Percentiles rank a stretch among this genome's conserved stretches.
Evolutionary conservation across 495 filamentous ascomycete species (phyloP).

Genomic region (Penicillium macrosclerotiorum): DNA sequence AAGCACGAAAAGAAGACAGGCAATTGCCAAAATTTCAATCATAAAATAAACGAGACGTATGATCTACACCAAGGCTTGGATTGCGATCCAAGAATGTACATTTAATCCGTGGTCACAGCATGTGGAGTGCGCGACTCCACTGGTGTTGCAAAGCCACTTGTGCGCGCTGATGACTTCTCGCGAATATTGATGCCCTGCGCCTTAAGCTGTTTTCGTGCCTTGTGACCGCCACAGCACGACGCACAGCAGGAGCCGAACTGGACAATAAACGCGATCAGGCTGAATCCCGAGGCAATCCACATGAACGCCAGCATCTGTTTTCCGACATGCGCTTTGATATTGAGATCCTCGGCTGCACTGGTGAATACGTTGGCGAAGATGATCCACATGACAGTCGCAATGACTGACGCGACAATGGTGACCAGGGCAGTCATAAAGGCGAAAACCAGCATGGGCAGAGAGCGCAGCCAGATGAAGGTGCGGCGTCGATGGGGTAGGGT

Average conservation of each 20-base stretch:
- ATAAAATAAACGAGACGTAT: no score
- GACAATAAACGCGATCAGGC: slow-evolving; percentile 64
- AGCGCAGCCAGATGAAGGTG: slow-evolving; percentile 45
- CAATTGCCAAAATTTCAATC: no score
- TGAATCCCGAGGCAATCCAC: slow-evolving; percentile 75
- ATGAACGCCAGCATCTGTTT: slow-evolving; percentile 80
- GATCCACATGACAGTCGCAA: slow-evolving; percentile 77
- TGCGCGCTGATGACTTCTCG: slow-evolving; percentile 14
- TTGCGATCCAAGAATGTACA: not conserved
- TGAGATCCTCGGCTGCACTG: slow-evolving; percentile 59
- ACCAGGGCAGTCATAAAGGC: slow-evolving; percentile 61
- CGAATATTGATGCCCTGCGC: slow-evolving; percentile 17
- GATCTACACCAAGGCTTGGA: no score
- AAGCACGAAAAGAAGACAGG: no score
- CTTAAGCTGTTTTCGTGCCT: slow-evolving; percentile 41
- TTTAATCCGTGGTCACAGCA: slow-evolving; percentile 10
- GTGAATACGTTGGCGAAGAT: slow-evolving; percentile 72
- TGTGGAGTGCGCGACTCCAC: slow-evolving; percentile 1
- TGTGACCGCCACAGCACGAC: slow-evolving; percentile 43
- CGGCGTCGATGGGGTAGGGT: slow-evolving; percentile 42
- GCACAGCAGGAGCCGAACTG: slow-evolving; percentile 70
- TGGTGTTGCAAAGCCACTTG: not conserved
- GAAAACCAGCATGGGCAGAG: slow-evolving; percentile 56
- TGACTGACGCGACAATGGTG: slow-evolving; percentile 64
- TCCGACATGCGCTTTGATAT: slow-evolving; percentile 72